Conservation (phyloP, 805 yeast genomes). For the Candida palmyrensis region DNA sequence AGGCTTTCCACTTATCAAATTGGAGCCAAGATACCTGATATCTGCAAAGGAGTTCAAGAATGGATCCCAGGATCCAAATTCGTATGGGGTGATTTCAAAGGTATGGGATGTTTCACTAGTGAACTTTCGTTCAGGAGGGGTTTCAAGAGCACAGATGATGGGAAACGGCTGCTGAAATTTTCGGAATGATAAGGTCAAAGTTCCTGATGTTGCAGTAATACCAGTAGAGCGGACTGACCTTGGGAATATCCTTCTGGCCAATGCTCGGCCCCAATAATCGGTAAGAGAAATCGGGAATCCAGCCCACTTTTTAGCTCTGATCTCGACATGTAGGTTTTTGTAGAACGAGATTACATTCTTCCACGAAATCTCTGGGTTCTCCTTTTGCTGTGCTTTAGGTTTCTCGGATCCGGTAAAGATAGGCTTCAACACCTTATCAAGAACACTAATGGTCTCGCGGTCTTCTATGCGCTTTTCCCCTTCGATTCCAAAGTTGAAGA, state of each 20-base stretch:
- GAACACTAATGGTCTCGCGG: no score
- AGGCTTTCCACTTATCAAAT: conserved; percentile 36
- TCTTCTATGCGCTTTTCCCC: no score
- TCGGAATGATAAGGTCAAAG: conserved; percentile 30
- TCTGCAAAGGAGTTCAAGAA: conserved; percentile 42
- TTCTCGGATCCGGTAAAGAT: no score
- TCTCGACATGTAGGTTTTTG: conserved; percentile 48
- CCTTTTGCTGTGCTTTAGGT: background rate
- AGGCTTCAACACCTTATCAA: conserved; percentile 1
- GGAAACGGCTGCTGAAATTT: conserved; percentile 45
- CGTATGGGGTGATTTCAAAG: conserved; percentile 60
- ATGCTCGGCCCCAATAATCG: conserved; percentile 66
- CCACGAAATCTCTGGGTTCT: conserved; percentile 1
- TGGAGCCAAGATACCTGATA: conserved; percentile 50
- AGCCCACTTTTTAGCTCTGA: conserved; percentile 43
- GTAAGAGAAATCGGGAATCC: conserved; percentile 58
- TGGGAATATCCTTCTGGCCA: conserved; percentile 44
- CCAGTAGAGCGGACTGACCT: conserved; percentile 27
- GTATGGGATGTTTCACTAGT: conserved; percentile 33
- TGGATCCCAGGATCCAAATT: conserved; percentile 65
- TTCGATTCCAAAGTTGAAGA: background rate
- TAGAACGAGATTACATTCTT: conserved; percentile 40
- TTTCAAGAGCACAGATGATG: conserved; percentile 35
- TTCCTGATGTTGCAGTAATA: conserved; percentile 34
- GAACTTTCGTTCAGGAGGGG: conserved; percentile 9